These are phyloP conservation scores for Aspergillus tanneri DNA, from an alignment of 2,329 filamentous ascomycete species.

Conservation along the genomic window DNA sequence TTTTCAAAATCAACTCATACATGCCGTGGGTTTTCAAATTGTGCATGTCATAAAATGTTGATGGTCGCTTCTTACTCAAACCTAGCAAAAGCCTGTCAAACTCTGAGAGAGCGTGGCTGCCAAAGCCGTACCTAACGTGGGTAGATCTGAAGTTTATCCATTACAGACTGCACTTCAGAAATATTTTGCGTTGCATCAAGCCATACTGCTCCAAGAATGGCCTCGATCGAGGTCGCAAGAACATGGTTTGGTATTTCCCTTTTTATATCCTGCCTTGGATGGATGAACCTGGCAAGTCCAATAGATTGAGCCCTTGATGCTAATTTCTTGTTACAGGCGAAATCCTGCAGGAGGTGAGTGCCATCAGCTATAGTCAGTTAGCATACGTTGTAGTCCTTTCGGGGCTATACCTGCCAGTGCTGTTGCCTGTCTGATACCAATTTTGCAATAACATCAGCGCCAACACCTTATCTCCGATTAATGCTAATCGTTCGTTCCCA, in stretches of 20 bases:
- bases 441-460: neutral
- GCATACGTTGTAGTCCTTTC: no score
- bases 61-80: no score
- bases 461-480: neutral
- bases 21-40: no score
- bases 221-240: neutral
- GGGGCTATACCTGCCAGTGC: neutral
- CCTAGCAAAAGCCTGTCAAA: no score
- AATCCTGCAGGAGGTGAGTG: neutral
- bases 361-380: neutral
- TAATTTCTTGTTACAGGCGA: neutral
- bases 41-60: no score
- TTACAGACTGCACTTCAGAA: neutral
- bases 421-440: neutral
- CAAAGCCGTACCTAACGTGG: no score
- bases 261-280: conserved; percentile 1
- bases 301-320: neutral
- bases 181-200: neutral
- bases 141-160: neutral
- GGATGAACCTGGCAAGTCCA: neutral
- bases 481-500: neutral
- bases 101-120: no score
- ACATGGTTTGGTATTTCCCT: neutral
- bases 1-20: no score
- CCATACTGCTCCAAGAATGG: neutral